Base-by-base conservation (phyloP, 2,329 filamentous ascomycete species). In the Xylariales sp. region DNA sequence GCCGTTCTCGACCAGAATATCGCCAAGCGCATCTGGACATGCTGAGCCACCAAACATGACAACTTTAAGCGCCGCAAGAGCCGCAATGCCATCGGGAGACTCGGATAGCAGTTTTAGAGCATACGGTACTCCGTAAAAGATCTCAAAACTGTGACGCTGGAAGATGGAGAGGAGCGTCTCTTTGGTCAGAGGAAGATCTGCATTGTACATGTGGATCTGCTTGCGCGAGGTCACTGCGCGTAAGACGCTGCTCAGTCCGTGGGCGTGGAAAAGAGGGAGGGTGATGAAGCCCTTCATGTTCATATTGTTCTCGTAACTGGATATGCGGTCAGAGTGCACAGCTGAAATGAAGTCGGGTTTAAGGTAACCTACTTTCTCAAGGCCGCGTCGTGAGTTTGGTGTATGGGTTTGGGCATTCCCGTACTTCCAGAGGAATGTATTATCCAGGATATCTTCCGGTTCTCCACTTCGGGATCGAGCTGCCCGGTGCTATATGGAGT, bases 51-150 rank as follows among this genome's bases (percentile, higher is more conserved):
- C 76, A 43, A 71, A 80, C 47, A 77, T 63, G 14, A 81, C 75
- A 2, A 76, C 48, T 46, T 76, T 70, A 10, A 71, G 60, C 17
- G 58, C 55, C 1, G 56, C 54, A 13, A 82, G 55, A 2, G 59
- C 58, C 1, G 59, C 49, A 12, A 81, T 65, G 0, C 80, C 81
- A 14, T 71, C 66, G 1, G 72, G 60, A 0, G 69, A 68, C 50
- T 85, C 81, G 1, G 71, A 70, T 1, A 85, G 62, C 0, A 85
- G 58, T 49, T 84, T 83, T 14, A 85, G 54, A 0, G 76, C 72
- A 45, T 83, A 85, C 0, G 81, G 81, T 0, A 85, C 81, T 3
- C 66, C 70, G 40, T 81, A 72, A 21, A 84, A 71, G 15, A 74
- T 70, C 37, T 82, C 67, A 1, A 74, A 65, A 14, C 65, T 45